phyloP scores from a whole-genome alignment of 805 yeast genomes.

The Lipomyces sp. region DNA sequence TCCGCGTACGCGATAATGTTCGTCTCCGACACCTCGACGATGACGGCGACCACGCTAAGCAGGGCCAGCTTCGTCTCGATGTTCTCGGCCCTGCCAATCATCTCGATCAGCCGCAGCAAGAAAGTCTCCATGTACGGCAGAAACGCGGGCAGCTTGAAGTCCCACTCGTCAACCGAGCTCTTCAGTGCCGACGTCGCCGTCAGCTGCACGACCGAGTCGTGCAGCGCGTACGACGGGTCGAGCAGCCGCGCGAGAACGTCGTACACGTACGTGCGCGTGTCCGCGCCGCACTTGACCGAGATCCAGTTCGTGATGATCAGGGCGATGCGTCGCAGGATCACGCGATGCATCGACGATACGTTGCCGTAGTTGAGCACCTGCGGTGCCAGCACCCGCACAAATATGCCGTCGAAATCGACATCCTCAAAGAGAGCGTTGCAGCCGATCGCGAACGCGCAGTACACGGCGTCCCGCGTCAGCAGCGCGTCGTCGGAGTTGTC shows the following conservation, averaged over 20 bases:
- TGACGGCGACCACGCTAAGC: slow-evolving; percentile 60
- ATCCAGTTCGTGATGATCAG: slow-evolving; percentile 80
- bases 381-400: slow-evolving; percentile 53
- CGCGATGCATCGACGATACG: slow-evolving; percentile 48
- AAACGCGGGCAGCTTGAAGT: slow-evolving; percentile 66
- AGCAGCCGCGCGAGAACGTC: slow-evolving; percentile 53
- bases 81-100: slow-evolving; percentile 51
- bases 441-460: slow-evolving; percentile 79
- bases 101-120: slow-evolving; percentile 47
- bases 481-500: slow-evolving; percentile 43
- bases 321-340: slow-evolving; percentile 74
- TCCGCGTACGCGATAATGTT: slow-evolving; percentile 35
- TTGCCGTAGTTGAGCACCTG: slow-evolving; percentile 42
- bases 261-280: slow-evolving; percentile 58
- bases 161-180: slow-evolving; percentile 79
- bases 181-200: slow-evolving; percentile 70
- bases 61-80: slow-evolving; percentile 77
- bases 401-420: slow-evolving; percentile 66
- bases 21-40: slow-evolving; percentile 41
- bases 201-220: slow-evolving; percentile 78
- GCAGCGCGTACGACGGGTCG: slow-evolving; percentile 44
- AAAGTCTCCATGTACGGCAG: slow-evolving; percentile 53
- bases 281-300: slow-evolving; percentile 57
- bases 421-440: slow-evolving; percentile 60
- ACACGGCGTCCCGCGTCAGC: slow-evolving; percentile 70